Base-by-base conservation (phyloP, 2,329 filamentous ascomycete species). In the Penicillium sp. region DNA sequence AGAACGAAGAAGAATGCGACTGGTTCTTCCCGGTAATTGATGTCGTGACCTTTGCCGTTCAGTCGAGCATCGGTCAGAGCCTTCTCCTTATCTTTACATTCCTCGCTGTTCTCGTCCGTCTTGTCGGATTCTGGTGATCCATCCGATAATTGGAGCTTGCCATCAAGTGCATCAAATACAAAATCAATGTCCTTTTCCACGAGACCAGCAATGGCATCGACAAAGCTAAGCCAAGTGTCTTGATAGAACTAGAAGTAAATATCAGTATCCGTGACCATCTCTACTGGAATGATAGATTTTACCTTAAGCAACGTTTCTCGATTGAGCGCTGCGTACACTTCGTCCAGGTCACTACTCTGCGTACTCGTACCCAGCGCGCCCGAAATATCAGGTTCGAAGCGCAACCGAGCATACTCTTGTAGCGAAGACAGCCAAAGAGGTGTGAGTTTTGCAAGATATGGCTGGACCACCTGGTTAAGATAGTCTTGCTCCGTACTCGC, bases 1-100 rank as follows among this genome's bases (percentile, higher is more conserved):
- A 98, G 79, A 11, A 98, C 91, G 62, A 98, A 98, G 75, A 98
- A 98, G 76, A 98, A 98, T 0, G 93, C 93, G 1, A 97, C 89
- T 0, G 93, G 93, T 66, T 98, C 93, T 63, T 97, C 91, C 41
- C 93, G 87, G 66, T 98, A 98, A 68, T 97, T 97, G 72, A 98
- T 97, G 56, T 91, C 88, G 42, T 84, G 78, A 3, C 78, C 79
- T 64, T 85, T 88, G 12, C 75, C 73, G 38, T 78, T 53, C 3
- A 43, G 27, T 24, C 64, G 53, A 24, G 42, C 58, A 24, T 60
- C 57, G 8, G 48, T 25, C 13, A 47, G 11, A 43, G 41, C 28
- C 53, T 57, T 18, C 47, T 41, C 18, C 53, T 46, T 13, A 56
- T 54, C 50, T 27, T 52, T 53, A 1, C 67, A 61, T 12, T 66